Conservation (phyloP, 352 stramenopile genomes). For the Phytophthora pisi region DNA sequence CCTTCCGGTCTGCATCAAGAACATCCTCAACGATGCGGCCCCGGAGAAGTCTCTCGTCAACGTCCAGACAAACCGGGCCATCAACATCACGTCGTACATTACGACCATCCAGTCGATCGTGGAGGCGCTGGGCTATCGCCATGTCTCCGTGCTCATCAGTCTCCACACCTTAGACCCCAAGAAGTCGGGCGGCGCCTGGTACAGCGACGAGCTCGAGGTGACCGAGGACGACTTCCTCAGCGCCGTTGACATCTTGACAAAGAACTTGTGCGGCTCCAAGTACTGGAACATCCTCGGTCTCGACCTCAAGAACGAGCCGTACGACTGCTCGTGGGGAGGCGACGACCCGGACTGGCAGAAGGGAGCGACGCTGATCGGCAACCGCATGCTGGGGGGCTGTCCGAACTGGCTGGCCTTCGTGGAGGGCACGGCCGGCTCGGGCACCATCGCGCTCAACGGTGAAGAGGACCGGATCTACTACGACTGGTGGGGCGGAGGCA, state of each 20-base stretch:
- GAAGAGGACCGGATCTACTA: constrained; percentile 40
- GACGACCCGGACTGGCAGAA: constrained; percentile 50
- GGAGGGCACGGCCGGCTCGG: constrained; percentile 53
- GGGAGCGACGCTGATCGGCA: constrained; percentile 61
- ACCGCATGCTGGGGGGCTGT: constrained; percentile 64
- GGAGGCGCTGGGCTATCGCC: constrained; percentile 58
- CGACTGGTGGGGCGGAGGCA: constrained; percentile 72
- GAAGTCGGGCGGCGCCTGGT: constrained; percentile 64
- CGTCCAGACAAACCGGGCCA: constrained; percentile 61
- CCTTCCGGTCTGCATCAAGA: constrained; percentile 65
- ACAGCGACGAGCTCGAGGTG: constrained; percentile 52
- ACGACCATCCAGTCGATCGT: constrained; percentile 61
- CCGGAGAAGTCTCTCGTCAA: constrained; percentile 67
- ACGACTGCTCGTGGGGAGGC: constrained; percentile 58
- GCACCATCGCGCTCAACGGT: constrained; percentile 41
- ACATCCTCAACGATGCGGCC: constrained; percentile 50
- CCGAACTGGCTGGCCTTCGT: constrained; percentile 73
- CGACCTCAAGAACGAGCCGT: constrained; percentile 73
- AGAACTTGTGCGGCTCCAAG: constrained; percentile 50
- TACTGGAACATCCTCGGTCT: constrained; percentile 77
- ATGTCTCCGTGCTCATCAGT: constrained; percentile 70
- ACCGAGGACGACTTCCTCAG: constrained; percentile 59
- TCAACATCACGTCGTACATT: constrained; percentile 70
- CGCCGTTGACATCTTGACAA: constrained; percentile 60
- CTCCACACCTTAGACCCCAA: constrained; percentile 61